phyloP scores from a whole-genome alignment of 345 rosid genomes.

The Xanthoceras sorbifolium region DNA sequence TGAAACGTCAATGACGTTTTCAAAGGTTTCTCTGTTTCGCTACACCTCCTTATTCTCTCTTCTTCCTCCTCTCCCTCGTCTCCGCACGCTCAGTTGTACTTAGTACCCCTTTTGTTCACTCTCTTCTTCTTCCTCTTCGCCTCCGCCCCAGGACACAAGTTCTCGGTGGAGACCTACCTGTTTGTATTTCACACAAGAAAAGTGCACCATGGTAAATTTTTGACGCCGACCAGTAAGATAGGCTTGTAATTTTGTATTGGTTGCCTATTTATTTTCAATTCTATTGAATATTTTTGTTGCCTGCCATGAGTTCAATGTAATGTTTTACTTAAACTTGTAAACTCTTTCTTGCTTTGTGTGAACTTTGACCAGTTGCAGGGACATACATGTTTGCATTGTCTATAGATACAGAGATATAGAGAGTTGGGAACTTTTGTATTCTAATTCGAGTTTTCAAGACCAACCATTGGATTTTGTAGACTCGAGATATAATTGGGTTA shows the following conservation, averaged over 20 bases:
- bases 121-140: slow-evolving; percentile 8
- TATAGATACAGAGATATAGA: neutral
- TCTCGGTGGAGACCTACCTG: slow-evolving; percentile 77
- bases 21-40: slow-evolving; percentile 19
- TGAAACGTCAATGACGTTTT: slow-evolving; percentile 14
- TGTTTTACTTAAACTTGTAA: slow-evolving; percentile 15
- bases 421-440: neutral
- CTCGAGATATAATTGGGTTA: neutral
- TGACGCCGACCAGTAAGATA: neutral
- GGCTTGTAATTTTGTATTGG: no score
- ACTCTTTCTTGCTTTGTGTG: neutral
- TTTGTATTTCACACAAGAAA: slow-evolving; percentile 82
- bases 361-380: neutral
- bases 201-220: slow-evolving; percentile 63
- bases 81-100: slow-evolving; percentile 21
- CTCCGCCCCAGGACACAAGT: neutral
- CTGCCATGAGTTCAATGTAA: slow-evolving; percentile 40
- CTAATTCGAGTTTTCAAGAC: neutral
- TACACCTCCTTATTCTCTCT: neutral
- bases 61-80: slow-evolving; percentile 20
- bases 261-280: neutral
- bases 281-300: slow-evolving; percentile 16
- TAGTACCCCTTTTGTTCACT: slow-evolving; percentile 11
- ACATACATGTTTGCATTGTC: neutral
- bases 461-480: no score